These are phyloP conservation scores for Plenodomus lindquistii DNA, from an alignment of 2,329 filamentous ascomycete species.

Conservation along the genomic window DNA sequence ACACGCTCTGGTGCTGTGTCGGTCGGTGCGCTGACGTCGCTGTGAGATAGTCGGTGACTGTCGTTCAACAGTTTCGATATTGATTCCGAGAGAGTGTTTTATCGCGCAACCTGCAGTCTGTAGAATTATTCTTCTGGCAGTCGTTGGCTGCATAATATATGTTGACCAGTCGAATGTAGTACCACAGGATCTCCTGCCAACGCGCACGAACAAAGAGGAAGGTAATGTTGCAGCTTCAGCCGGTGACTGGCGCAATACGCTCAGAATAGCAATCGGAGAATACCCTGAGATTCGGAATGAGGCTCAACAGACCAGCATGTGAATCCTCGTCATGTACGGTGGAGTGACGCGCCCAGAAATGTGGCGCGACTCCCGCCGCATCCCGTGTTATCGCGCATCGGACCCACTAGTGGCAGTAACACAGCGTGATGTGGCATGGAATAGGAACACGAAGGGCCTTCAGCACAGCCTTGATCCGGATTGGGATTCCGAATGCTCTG, in stretches of 20 bases:
- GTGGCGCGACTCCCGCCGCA: conserved; percentile 30
- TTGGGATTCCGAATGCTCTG: background rate
- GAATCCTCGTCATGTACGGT: conserved; percentile 4
- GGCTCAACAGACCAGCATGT: conserved; percentile 2
- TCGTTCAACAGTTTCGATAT: background rate
- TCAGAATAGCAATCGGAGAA: conserved; percentile 1
- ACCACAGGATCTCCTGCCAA: conserved; percentile 1
- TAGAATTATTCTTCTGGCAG: background rate
- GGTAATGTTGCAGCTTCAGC: conserved; percentile 1
- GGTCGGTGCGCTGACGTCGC: background rate
- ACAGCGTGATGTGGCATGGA: conserved; percentile 12
- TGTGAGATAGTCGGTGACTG: background rate
- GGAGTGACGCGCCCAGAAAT: conserved; percentile 21
- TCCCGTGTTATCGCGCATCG: conserved; percentile 15
- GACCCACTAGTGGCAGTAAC: conserved; percentile 13
- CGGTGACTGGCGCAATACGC: background rate
- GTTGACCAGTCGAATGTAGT: conserved; percentile 3
- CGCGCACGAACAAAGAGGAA: no score
- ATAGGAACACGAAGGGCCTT: conserved; percentile 4
- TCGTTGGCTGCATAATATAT: background rate
- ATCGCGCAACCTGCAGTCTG: background rate
- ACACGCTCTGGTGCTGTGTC: background rate
- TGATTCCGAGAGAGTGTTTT: background rate
- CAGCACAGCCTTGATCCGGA: conserved; percentile 19
- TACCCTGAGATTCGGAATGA: background rate